Base-by-base conservation (phyloP, 78 protist species). In the Neovahlkampfia damariscottae region DNA sequence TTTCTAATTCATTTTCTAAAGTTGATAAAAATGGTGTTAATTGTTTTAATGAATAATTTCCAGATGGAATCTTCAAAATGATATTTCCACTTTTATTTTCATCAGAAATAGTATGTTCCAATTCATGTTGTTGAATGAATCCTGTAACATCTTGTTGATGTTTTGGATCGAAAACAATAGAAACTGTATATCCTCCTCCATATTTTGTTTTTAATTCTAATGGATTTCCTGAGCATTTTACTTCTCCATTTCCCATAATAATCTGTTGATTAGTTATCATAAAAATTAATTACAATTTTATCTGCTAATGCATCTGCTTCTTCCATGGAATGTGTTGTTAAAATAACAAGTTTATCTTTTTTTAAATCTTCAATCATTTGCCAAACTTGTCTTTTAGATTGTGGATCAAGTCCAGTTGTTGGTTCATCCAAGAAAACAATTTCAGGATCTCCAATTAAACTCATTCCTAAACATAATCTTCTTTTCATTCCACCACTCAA, bases 241-340 rank as follows among this genome's bases (percentile, higher is more conserved):
- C 36, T 38, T 37, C 32, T 29, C 95, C 93, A 3, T 38, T 8
- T 0, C 83, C 76, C 37, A 92, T 59, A 41, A 93, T 90, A 10
- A n/a, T n/a, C n/a, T n/a, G n/a, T n/a, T n/a, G n/a, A n/a, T n/a
- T n/a, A n/a, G n/a, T n/a, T n/a, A n/a, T n/a, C n/a, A n/a, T n/a
- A n/a, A n/a, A n/a, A n/a, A n/a, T n/a, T 79, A 62, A 87, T 81
- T 38, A 38, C 69, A 70, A 88, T 73, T 37, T 70, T 38, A 40
- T 84, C 85, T 0, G 82, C 80, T n/a, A 88, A 74, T 6, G 67
- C 19, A 41, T 88, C 88, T 1, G 87, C 87, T 80, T 88, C 92
- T 40, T 75, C 88, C 85, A 88, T 84, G 69, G 78, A 80, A 59
- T 90, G 93, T 8, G 97, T 94, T 1, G 90, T 86, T 0, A 94